Percentiles rank a stretch among this genome's conserved stretches.
Evolutionary conservation across 1,284 basidiomycete species (phyloP).

Genomic region (Ustilago curta): DNA sequence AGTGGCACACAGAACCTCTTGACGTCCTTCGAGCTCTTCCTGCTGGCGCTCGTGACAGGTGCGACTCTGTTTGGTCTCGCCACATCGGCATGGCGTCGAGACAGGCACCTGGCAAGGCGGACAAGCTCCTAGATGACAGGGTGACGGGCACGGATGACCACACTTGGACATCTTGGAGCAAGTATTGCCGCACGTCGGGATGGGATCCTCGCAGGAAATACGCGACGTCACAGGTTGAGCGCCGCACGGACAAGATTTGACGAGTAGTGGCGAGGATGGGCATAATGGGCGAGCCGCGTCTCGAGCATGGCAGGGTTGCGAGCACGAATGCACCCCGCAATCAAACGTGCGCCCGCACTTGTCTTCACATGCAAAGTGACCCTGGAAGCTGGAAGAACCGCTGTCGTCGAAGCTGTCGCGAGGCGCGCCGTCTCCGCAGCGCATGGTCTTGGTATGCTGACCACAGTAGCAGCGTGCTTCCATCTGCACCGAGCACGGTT

Average conservation of each 20-base stretch:
- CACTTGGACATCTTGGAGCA: constrained; percentile 56
- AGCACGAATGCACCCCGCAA: constrained; percentile 62
- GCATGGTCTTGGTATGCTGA: constrained; percentile 50
- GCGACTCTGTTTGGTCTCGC: constrained; percentile 60
- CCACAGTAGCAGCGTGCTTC: constrained; percentile 64
- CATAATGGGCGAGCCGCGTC: constrained; percentile 39
- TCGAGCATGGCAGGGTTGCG: constrained; percentile 57
- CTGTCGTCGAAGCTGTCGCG: constrained; percentile 39
- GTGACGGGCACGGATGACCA: constrained; percentile 57
- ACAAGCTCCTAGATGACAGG: constrained; percentile 62
- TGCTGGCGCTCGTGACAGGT: constrained; percentile 50
- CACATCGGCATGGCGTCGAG: constrained; percentile 66
- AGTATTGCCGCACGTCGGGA: constrained; percentile 57
- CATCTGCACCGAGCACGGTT: constrained; percentile 48
- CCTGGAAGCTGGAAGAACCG: constrained; percentile 31
- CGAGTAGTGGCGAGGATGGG: constrained; percentile 54
- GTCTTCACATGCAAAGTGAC: constrained; percentile 54
- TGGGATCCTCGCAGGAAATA: constrained; percentile 56
- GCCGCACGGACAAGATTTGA: constrained; percentile 65
- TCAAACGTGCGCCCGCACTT: constrained; percentile 54
- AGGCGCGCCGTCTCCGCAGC: constrained; percentile 58
- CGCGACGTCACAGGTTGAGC: constrained; percentile 45
- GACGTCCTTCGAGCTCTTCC: constrained; percentile 47
- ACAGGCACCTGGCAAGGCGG: constrained; percentile 60
- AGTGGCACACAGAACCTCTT: constrained; percentile 57